A percentile compares a stretch with the other conserved stretches of the same genome.
phyloP scores from a whole-genome alignment of 129 eudicot species.

The Silybum marianum region DNA sequence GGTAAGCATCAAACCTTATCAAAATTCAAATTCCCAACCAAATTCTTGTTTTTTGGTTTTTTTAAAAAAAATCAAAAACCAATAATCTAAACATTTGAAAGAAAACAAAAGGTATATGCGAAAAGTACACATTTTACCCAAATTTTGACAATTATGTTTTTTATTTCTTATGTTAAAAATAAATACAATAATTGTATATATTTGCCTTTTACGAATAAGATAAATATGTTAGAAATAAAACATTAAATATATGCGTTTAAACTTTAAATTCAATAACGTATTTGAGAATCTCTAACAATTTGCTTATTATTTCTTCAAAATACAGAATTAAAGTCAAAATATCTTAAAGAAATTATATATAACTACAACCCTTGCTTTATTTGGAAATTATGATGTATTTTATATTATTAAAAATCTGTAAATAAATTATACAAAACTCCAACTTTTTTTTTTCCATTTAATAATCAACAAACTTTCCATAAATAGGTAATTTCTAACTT shows the following conservation, averaged over 20 bases:
- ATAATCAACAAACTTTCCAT: not conserved
- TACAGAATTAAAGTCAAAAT: no score
- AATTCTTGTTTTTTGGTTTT: not conserved
- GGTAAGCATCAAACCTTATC: not conserved
- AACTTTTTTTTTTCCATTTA: no score
- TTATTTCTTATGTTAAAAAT: not conserved
- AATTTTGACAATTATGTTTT: not conserved
- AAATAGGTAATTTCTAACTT: not conserved
- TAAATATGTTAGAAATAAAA: not conserved
- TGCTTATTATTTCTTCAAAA: no score
- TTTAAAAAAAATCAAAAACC: not conserved
- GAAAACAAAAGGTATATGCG: not conserved
- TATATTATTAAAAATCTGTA: not conserved
- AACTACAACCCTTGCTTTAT: not conserved
- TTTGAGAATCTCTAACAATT: not conserved
- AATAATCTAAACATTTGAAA: no score
- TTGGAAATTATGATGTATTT: not conserved
- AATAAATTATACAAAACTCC: not conserved
- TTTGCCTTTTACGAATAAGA: not conserved
- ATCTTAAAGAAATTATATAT: no score
- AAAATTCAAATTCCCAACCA: not conserved
- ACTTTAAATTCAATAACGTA: not conserved
- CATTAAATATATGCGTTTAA: not conserved
- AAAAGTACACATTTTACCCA: not conserved
- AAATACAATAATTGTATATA: not conserved